phyloP scores from a whole-genome alignment of 441 rosid species.

The Flueggea neowawraea region DNA sequence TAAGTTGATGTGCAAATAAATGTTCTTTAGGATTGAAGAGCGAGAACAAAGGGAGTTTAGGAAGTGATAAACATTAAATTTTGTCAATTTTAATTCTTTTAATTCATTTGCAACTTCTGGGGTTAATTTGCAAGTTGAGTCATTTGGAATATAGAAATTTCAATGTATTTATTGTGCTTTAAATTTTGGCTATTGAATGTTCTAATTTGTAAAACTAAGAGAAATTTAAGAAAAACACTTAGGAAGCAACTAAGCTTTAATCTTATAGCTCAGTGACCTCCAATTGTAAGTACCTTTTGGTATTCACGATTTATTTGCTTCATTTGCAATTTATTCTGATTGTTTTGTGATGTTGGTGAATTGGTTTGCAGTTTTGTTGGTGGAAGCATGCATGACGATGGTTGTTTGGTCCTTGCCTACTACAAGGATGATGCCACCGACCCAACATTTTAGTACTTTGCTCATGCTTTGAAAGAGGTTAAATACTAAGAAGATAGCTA shows the following conservation, averaged over 20 bases:
- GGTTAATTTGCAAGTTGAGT: too few species aligned
- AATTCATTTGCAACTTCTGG: too few species aligned
- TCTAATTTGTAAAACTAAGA: conserved; percentile 27
- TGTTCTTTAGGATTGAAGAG: too few species aligned
- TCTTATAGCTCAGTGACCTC: conserved; percentile 78
- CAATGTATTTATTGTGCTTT: too few species aligned
- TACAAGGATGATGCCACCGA: conserved; percentile 94
- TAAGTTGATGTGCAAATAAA: too few species aligned
- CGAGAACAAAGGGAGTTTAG: too few species aligned
- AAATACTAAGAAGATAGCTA: conserved; percentile 57
- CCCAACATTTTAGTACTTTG: conserved; percentile 94
- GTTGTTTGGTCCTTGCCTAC: conserved; percentile 77
- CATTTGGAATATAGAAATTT: too few species aligned
- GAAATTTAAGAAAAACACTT: conserved; percentile 70
- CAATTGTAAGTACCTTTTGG: conserved; percentile 64
- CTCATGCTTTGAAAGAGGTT: conserved; percentile 83
- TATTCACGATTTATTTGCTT: neutral
- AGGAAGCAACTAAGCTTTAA: conserved; percentile 88
- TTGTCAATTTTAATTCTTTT: too few species aligned
- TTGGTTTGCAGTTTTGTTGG: conserved; percentile 74
- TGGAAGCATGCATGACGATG: conserved; percentile 80
- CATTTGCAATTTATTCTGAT: neutral
- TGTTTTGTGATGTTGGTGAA: neutral
- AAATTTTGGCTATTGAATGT: too few species aligned
- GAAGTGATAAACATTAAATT: too few species aligned